These are phyloP conservation scores for Typha latifolia DNA, from an alignment of 176 grass and related monocot genomes.

Conservation along the genomic window DNA sequence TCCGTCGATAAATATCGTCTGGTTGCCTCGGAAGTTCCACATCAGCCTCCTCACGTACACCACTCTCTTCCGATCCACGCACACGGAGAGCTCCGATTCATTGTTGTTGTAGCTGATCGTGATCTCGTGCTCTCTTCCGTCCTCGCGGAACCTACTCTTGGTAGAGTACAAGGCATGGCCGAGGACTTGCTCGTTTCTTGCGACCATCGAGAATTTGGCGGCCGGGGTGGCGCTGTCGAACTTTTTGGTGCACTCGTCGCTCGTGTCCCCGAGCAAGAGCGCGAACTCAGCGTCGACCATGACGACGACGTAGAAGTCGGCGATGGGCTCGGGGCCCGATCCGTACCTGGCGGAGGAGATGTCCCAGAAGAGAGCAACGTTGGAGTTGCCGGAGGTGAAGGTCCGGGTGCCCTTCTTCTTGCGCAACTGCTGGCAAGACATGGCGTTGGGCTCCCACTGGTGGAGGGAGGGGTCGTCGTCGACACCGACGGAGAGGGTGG, in stretches of 20 bases:
- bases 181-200: constrained; percentile 55
- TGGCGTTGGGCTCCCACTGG: background rate
- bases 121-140: constrained; percentile 71
- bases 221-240: constrained; percentile 41
- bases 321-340: constrained; percentile 37
- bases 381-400: background rate
- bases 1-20: constrained; percentile 90
- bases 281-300: constrained; percentile 51
- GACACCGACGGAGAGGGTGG: constrained; percentile 33
- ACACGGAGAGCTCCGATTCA: constrained; percentile 47
- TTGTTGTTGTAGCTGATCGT: constrained; percentile 41
- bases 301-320: constrained; percentile 62
- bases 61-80: constrained; percentile 61
- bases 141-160: constrained; percentile 45
- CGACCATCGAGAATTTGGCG: constrained; percentile 23
- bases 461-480: constrained; percentile 14
- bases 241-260: constrained; percentile 48
- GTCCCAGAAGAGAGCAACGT: constrained; percentile 75
- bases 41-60: constrained; percentile 49
- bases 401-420: constrained; percentile 45
- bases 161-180: constrained; percentile 32
- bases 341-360: constrained; percentile 40
- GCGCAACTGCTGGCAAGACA: constrained; percentile 27
- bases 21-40: constrained; percentile 80
- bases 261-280: constrained; percentile 58